Base-by-base conservation (phyloP, 108 stramenopile genomes). In the Pinguiococcus pyrenoidosus region DNA sequence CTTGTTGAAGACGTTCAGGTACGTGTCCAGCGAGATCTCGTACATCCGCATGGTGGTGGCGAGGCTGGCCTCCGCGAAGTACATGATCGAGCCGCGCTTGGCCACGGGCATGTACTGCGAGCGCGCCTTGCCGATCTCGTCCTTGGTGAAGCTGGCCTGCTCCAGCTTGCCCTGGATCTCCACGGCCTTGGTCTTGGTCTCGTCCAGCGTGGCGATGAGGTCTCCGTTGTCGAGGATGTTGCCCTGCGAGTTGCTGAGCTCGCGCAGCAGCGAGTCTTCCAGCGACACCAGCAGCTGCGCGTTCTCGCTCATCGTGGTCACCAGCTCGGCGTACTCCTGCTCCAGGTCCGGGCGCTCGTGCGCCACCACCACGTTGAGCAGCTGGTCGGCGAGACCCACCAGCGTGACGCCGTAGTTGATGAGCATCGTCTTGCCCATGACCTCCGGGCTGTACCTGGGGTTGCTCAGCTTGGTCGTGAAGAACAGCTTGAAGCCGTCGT, bases 371-470 rank as follows among this genome's bases (percentile, higher is more conserved):
- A 73, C 74, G 33, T 79, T 77, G 12, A 79, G 51, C 14, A 79
- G 71, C 68, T 79, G 78, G 41, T 77, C 69, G 2, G 72, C 72
- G 14, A 79, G 58, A 3, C 78, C 78, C 33, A 75, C 59, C 58
- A 72, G 46, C 1, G 78, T 79, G 7, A 79, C 78, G 38, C 70
- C 62, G 64, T 79, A 79, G 62, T 79, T 79, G 46, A 79, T 75
- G 16, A 79, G 56, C 70, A 73, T 71, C 2, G 76, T 77, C 65
- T 79, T 79, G 24, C 76, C 74, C 78, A 79, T 79, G 23, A 77
- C 71, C 49, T 79, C 78, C 13, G 78, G 78, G 9, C 68, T 59
- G 68, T 77, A 79, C 40, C 75, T 68, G 13, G 78, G 78, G 43
- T 79, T 79, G 22, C 64, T 67, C 10, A 79, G 63, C 59, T 79